Evolutionary conservation across 129 eudicot species (phyloP).

Genomic region (Lactuca sativa): DNA sequence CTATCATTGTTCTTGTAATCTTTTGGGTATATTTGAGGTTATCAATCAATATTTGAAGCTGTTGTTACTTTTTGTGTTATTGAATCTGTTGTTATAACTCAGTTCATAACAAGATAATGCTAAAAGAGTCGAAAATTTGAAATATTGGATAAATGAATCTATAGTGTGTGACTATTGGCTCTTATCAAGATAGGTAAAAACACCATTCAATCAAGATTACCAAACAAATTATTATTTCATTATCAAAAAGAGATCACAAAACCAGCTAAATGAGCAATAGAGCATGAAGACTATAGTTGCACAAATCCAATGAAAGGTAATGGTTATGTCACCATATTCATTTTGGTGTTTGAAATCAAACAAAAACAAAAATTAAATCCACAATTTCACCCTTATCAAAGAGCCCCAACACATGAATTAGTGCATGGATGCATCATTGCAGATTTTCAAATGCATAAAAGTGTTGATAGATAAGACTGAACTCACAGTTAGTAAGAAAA

Average conservation of each 20-base stretch:
- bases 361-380: background rate
- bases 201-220: background rate
- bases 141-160: too few species aligned
- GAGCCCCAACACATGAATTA: background rate
- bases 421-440: background rate
- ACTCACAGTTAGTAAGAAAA: conserved; percentile 70
- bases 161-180: too few species aligned
- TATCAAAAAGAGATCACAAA: too few species aligned
- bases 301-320: conserved; percentile 7
- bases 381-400: background rate
- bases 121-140: too few species aligned
- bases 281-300: background rate
- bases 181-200: too few species aligned
- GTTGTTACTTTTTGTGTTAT: too few species aligned
- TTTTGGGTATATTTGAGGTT: too few species aligned
- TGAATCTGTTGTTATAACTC: too few species aligned
- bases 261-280: too few species aligned
- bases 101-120: too few species aligned
- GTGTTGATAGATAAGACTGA: background rate
- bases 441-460: background rate
- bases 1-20: too few species aligned
- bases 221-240: background rate
- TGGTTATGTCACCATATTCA: background rate
- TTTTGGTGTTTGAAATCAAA: background rate
- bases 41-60: too few species aligned